These are phyloP conservation scores for Nicotiana obtusifolia DNA, from an alignment of 257 asterid genomes.

Conservation along the genomic window DNA sequence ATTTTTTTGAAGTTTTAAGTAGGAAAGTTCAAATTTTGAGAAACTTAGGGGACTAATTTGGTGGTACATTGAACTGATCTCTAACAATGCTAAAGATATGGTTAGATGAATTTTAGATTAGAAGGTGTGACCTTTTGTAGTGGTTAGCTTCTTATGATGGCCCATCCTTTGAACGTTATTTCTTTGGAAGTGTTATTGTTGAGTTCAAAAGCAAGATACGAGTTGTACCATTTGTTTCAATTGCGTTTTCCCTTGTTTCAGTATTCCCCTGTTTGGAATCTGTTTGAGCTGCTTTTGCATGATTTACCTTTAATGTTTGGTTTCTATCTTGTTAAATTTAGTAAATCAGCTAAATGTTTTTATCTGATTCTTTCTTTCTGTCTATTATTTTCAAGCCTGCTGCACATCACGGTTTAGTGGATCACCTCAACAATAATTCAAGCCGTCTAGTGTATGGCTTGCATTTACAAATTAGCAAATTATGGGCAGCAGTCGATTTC, in stretches of 20 bases:
- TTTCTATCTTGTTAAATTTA: neutral
- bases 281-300: neutral
- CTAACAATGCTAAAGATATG: neutral
- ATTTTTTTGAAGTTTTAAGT: neutral
- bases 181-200: neutral
- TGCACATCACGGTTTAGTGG: neutral
- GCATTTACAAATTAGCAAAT: constrained; percentile 35
- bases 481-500: constrained; percentile 58
- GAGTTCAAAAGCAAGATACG: neutral
- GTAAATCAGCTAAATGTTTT: neutral
- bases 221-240: neutral
- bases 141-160: neutral
- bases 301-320: neutral
- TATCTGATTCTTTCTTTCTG: neutral
- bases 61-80: neutral
- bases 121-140: neutral
- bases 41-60: neutral
- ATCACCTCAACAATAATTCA: neutral
- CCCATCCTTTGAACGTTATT: neutral
- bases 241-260: neutral
- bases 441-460: constrained; percentile 8
- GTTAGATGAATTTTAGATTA: neutral
- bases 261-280: neutral
- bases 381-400: neutral
- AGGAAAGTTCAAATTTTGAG: neutral